Evolutionary conservation across 176 grass and related monocot genomes (phyloP), one percentile per base, ranked within the genome.

Genomic region (Hsuehochloa calcarea): DNA sequence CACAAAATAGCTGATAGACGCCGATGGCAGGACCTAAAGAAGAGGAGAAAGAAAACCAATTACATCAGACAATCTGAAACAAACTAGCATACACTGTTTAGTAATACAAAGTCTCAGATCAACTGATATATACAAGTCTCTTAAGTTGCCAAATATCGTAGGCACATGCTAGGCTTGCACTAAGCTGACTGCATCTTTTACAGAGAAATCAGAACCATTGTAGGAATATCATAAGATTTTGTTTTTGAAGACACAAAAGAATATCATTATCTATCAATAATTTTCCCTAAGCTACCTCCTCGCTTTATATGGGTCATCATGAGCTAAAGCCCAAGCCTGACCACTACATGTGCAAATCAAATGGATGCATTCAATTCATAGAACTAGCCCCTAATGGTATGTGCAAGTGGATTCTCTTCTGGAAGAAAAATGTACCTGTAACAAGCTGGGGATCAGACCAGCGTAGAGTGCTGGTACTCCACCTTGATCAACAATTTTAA

Each of bases 1-100:
- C 72, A 99, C 88, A 23, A 99, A 96, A 80, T 99, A 99, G 47
- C 97, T 99, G 82, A 94, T 99, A 15, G 97, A 96, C 1, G 97
- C 97, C 2, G 97, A 99, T 9, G 97, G 97, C 74, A 96, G 62
- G 77, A 99, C 97, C 97, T 99, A 84, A 27, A 89, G 39, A 76
- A 41, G 25, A 41, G 12, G 49, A 84, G 67, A 76, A 77, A 70
- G 65, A 93, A 20, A 46, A 80, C 8, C 19, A 68, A 49, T 79
- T 54, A 70, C 31, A 72, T 66, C 13, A 80, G 23, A 52, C 17
- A 26, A 51, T 45, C 17, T 40, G 14, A 68, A 84, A 46, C 10
- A 85, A 60, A 74, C 6, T 35, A 74, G 34, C n/a, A 78, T 26
- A 67, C 16, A 29, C 3, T 12, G 26, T 67, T 71, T 8, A 38